Evolutionary conservation across 768 basidiomycete genomes (phyloP).

Genomic region (Sutorius australiensis): DNA sequence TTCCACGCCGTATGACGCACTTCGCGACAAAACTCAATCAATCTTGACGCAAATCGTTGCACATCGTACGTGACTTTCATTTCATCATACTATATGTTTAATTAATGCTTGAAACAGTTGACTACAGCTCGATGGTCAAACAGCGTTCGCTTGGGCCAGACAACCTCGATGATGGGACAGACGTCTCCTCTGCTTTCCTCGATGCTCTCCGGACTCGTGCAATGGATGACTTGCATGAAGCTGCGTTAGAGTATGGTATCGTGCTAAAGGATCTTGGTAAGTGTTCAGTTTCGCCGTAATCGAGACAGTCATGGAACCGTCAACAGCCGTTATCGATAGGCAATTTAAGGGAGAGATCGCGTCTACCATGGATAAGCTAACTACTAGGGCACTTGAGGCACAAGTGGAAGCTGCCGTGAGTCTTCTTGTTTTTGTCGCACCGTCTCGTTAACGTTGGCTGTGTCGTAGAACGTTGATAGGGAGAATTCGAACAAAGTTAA

Average conservation of each 20-base stretch:
- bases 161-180: constrained; percentile 64
- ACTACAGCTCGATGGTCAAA: constrained; percentile 66
- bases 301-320: constrained; percentile 5
- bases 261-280: constrained; percentile 73
- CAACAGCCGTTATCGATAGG: constrained; percentile 74
- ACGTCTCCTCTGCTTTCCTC: constrained; percentile 72
- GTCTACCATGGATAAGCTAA: constrained; percentile 79
- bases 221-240: constrained; percentile 82
- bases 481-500: constrained; percentile 88
- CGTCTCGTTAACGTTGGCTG: not conserved
- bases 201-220: constrained; percentile 79
- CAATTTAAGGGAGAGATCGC: constrained; percentile 90
- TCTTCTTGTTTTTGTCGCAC: not conserved
- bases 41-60: constrained; percentile 85
- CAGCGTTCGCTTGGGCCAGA: constrained; percentile 77
- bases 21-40: constrained; percentile 79
- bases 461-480: constrained; percentile 68
- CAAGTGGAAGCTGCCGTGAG: constrained; percentile 82
- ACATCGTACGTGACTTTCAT: constrained; percentile 47
- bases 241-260: constrained; percentile 82
- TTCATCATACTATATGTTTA: not conserved
- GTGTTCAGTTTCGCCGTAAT: constrained; percentile 10
- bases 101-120: constrained; percentile 32
- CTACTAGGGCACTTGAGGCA: constrained; percentile 78
- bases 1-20: constrained; percentile 75